Conservation (phyloP, 768 basidiomycete genomes). For the Hygrophoropsis aurantiaca region DNA sequence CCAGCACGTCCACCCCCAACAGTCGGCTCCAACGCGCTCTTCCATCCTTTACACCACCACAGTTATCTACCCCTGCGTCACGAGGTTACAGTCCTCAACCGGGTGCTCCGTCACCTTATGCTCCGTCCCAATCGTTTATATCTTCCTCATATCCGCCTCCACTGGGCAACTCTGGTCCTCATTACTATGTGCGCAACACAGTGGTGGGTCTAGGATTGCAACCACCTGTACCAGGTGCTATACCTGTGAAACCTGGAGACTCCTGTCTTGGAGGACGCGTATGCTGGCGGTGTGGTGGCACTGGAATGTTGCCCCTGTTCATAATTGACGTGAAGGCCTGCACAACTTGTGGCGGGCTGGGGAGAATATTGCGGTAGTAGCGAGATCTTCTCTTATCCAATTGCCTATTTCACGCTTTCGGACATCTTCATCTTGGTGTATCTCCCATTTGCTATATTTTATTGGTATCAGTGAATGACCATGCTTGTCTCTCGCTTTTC, state of each 20-base stretch:
- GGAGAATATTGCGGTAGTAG: constrained; percentile 45
- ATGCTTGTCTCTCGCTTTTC: too few relatives aligned
- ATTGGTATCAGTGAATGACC: too few relatives aligned
- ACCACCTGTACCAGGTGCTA: constrained; percentile 38
- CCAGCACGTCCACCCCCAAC: constrained; percentile 12
- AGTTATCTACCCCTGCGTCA: constrained; percentile 9
- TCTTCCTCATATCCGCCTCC: neutral
- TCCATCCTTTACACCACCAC: constrained; percentile 21
- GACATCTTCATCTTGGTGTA: too few relatives aligned
- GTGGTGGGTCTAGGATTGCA: constrained; percentile 9
- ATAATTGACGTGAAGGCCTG: constrained; percentile 57
- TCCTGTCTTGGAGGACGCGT: constrained; percentile 63
- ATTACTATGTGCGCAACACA: constrained; percentile 28
- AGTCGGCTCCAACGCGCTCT: constrained; percentile 29
- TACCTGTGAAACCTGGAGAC: constrained; percentile 62
- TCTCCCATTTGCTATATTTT: too few relatives aligned
- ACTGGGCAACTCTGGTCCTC: constrained; percentile 1
- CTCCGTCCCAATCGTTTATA: neutral
- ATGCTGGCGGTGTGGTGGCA: constrained; percentile 68
- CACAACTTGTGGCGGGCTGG: constrained; percentile 60
- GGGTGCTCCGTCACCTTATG: constrained; percentile 1
- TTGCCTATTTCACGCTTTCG: too few relatives aligned
- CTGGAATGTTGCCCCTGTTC: constrained; percentile 50
- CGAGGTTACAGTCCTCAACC: neutral
- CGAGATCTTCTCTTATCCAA: too few relatives aligned